These are phyloP conservation scores for Epichloe sp. DNA, from an alignment of 2,329 filamentous ascomycete genomes.

Conservation along the genomic window DNA sequence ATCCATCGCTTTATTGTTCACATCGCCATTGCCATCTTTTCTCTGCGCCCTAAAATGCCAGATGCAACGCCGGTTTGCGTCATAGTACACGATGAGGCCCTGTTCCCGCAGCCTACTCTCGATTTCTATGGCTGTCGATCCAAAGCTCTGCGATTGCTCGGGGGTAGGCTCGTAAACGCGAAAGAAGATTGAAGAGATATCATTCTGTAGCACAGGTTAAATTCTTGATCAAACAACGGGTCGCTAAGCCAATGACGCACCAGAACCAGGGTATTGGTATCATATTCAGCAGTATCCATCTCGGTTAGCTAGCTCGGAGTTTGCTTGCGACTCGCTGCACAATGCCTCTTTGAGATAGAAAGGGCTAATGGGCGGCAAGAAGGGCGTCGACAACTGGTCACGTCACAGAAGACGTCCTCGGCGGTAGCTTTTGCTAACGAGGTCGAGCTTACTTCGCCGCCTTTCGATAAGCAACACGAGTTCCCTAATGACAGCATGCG, in stretches of 20 bases:
- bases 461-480: background rate
- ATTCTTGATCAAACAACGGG: background rate
- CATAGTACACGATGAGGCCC: constrained; percentile 40
- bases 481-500: constrained; percentile 6
- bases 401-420: constrained; percentile 1
- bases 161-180: constrained; percentile 39
- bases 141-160: constrained; percentile 30
- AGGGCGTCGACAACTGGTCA: constrained; percentile 9
- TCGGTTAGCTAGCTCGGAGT: constrained; percentile 25
- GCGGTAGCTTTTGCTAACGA: constrained; percentile 8
- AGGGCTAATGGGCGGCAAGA: background rate
- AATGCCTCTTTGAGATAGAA: constrained; percentile 1
- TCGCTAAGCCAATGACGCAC: constrained; percentile 23
- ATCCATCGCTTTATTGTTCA: constrained; percentile 18
- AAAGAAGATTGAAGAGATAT: constrained; percentile 41
- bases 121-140: constrained; percentile 34
- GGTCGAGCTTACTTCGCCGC: constrained; percentile 3
- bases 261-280: constrained; percentile 47
- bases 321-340: background rate
- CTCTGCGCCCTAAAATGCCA: constrained; percentile 41
- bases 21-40: constrained; percentile 24
- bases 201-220: constrained; percentile 29
- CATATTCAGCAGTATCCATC: constrained; percentile 52
- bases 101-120: constrained; percentile 37
- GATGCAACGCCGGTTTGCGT: constrained; percentile 34